Evolutionary conservation across 2,329 filamentous ascomycete species (phyloP).

Genomic region (Pseudocercospora macadamiae): DNA sequence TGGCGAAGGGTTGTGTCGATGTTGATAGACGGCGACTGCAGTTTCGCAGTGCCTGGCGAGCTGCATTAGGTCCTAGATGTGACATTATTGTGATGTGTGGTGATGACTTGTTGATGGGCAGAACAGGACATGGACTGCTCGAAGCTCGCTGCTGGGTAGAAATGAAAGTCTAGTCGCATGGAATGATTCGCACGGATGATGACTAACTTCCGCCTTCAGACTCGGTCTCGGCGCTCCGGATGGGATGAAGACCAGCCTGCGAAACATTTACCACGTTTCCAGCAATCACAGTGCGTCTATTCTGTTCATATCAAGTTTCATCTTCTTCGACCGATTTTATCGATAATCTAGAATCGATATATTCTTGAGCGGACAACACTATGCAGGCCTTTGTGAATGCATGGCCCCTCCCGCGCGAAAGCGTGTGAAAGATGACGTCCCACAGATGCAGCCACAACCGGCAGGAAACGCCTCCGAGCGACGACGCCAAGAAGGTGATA

Average conservation of each 20-base stretch:
- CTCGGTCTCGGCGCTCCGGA: not conserved
- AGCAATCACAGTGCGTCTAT: not conserved
- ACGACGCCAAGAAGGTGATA: not conserved
- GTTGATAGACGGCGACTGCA: slow-evolving; percentile 54
- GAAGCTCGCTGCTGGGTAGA: too few species aligned
- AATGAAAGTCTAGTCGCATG: too few species aligned
- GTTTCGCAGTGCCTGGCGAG: slow-evolving; percentile 73
- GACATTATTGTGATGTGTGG: slow-evolving; percentile 49
- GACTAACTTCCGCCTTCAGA: not conserved
- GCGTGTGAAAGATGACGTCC: too few species aligned
- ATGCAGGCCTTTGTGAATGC: not conserved
- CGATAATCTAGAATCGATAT: too few species aligned
- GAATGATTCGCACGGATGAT: too few species aligned
- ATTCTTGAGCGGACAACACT: not conserved
- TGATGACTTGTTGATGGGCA: slow-evolving; percentile 14
- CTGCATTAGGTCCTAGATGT: slow-evolving; percentile 62
- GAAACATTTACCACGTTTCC: not conserved
- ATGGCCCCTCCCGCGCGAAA: too few species aligned
- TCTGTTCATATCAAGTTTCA: too few species aligned
- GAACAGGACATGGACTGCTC: too few species aligned
- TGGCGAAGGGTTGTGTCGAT: slow-evolving; percentile 44
- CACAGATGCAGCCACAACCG: not conserved
- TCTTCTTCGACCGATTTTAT: too few species aligned
- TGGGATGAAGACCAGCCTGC: not conserved
- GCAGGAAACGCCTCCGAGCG: not conserved